phyloP scores from a whole-genome alignment of 2,329 filamentous ascomycete genomes.

The Truncatella angustata region DNA sequence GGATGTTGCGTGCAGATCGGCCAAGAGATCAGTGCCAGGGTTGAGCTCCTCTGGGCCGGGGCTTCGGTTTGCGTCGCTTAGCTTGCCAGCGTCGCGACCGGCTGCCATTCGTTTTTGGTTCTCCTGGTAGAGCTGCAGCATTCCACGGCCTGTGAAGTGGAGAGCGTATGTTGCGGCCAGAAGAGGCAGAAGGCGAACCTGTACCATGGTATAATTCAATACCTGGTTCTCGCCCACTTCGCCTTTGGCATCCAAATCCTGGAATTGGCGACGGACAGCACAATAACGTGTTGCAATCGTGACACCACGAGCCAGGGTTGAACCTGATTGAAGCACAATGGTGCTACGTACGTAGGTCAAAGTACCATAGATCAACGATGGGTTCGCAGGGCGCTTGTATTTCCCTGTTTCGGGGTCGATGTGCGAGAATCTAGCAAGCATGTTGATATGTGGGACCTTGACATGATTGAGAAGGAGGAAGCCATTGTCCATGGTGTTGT shows the following conservation, averaged over 20 bases:
- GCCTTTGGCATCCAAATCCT: slow-evolving; percentile 66
- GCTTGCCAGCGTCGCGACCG: slow-evolving; percentile 35
- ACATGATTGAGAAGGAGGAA: slow-evolving; percentile 75
- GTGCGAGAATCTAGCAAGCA: slow-evolving; percentile 69
- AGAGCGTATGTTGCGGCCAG: slow-evolving; percentile 75
- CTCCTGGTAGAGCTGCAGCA: slow-evolving; percentile 72
- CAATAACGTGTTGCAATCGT: slow-evolving; percentile 76
- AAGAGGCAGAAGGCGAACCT: slow-evolving; percentile 69
- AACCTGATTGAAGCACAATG: slow-evolving; percentile 72
- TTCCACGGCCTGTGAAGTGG: slow-evolving; percentile 73
- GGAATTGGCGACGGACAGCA: slow-evolving; percentile 73
- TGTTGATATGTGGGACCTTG: slow-evolving; percentile 71
- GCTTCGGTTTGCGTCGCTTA: slow-evolving; percentile 45
- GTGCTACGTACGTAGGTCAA: slow-evolving; percentile 72
- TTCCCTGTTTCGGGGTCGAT: slow-evolving; percentile 67
- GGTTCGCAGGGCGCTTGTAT: slow-evolving; percentile 65
- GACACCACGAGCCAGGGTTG: slow-evolving; percentile 70
- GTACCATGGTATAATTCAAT: slow-evolving; percentile 79
- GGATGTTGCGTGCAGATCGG: slow-evolving; percentile 74
- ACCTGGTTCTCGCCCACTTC: slow-evolving; percentile 68
- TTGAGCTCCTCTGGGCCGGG: slow-evolving; percentile 67
- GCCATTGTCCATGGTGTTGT: slow-evolving; percentile 81
- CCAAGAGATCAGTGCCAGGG: slow-evolving; percentile 65
- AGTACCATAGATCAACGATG: slow-evolving; percentile 71
- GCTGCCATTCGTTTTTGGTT: slow-evolving; percentile 66